Base-by-base conservation (phyloP, 164 flowering plant genomes). In the Liriodendron chinense region DNA sequence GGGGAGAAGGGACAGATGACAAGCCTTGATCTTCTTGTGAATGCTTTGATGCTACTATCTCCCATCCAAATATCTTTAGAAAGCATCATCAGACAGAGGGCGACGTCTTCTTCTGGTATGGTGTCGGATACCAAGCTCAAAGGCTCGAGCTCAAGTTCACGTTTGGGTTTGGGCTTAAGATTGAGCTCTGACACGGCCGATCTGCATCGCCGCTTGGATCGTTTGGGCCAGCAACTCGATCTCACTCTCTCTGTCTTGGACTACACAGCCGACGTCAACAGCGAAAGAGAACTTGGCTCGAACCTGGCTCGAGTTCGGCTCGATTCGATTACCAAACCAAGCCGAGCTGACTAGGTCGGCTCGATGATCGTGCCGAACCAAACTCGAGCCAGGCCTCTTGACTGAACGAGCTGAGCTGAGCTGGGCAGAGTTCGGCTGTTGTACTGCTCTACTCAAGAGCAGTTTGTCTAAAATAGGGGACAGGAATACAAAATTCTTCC, bases 1-100 rank as follows among this genome's bases (percentile, higher is more conserved):
- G n/a, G n/a, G n/a, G n/a, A n/a, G n/a, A n/a, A n/a, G n/a, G n/a
- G n/a, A n/a, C n/a, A n/a, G n/a, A n/a, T n/a, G n/a, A n/a, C n/a
- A n/a, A n/a, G n/a, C n/a, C n/a, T n/a, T n/a, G n/a, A 1, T 34
- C 69, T 7, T 3, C 48, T n/a, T n/a, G n/a, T n/a, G 23, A 48
- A 65, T 53, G 68, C n/a, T 8, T 57, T 68, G 14, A 16, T 21
- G 24, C 69, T 21, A 48, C 47, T n/a, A 50, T 57, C 50, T 1
- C 71, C 77, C 62, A 13, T 78, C 94, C 96, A 90, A 48, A 83
- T 83, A 79, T 91, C 97, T 24, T 91, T 80, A 0, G 98, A 94
- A 7, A 94, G 84, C 97, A 94, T 91, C 89, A 94, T 90, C 43
- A 94, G 78, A 57, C 93, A 94, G 23, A 82, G 82, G 8, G 98